Evolutionary conservation across 2,329 filamentous ascomycete genomes (phyloP), one percentile per base, ranked within the genome.

Genomic region (Trichophaea hybrida): DNA sequence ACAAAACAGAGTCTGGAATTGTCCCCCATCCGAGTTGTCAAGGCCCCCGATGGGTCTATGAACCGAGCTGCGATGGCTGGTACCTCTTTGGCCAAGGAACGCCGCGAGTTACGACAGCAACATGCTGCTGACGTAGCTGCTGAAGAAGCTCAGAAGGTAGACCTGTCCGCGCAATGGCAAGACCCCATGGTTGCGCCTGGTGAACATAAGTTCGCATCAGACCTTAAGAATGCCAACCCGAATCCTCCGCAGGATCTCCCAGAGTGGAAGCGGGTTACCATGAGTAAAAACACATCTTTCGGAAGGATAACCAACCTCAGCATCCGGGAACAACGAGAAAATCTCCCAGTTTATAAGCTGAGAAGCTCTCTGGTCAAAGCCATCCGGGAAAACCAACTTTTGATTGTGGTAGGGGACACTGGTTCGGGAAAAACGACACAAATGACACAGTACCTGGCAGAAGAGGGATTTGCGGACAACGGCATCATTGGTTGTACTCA

Each of bases 361-460:
- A 82, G 91, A 58, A 84, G 81, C 55, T 86, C 94, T 69, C 79
- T 98, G 34, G 84, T 97, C 65, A 82, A 94, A 67, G 93, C 93
- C 24, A 84, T 98, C 1, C 76, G 78, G 32, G 84, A 88, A 43
- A 93, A 98, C 70, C 91, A 97, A 69, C 80, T 98, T 50, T 73
- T 98, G 64, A 94, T 98, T 69, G 91, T 98, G 0, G 91, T 98
- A 55, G 93, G 93, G 68, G 93, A 98, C 71, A 98, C 93, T 55
- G 93, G 93, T 12, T 96, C 89, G 0, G 93, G 93, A 66, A 98
- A 98, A 73, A 98, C 93, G 0, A 98, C 93, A 0, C 93, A 98
- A 71, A 72, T 98, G 59, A 96, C 93, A 0, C 93, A 98, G 66
- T 98, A 94, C 67, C 78, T 98, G 15, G 91, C 90, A 0, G 93